Evolutionary conservation across 2,329 filamentous ascomycete genomes (phyloP).

Genomic region (Pseudogymnoascus sp.): DNA sequence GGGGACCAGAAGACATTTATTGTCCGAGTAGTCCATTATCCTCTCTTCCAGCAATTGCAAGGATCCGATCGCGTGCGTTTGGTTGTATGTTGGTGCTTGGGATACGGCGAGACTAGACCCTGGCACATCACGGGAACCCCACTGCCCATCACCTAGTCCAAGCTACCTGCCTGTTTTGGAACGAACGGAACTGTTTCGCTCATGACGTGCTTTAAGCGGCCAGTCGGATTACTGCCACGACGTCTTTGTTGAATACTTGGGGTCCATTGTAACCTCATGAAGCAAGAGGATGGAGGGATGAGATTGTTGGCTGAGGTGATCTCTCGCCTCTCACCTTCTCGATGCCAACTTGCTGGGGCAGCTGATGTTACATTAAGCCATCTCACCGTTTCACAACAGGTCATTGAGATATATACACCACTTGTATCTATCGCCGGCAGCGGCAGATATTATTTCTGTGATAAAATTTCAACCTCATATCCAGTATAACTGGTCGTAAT

Average conservation of each 20-base stretch:
- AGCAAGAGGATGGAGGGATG: background rate
- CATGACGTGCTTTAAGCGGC: background rate
- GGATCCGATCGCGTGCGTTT: background rate
- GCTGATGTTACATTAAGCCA: background rate
- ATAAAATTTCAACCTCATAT: background rate
- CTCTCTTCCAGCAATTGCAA: background rate
- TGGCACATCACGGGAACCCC: background rate
- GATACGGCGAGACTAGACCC: background rate
- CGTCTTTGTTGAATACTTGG: background rate
- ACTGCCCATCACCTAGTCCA: background rate
- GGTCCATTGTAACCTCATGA: background rate
- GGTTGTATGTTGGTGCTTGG: background rate
- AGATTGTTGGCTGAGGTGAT: background rate
- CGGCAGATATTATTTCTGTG: background rate
- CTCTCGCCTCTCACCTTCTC: background rate
- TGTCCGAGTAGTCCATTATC: background rate
- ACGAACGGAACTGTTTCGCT: background rate
- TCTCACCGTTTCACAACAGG: background rate
- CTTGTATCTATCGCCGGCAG: background rate
- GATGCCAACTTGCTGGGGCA: background rate
- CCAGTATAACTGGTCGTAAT: background rate
- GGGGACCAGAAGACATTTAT: background rate
- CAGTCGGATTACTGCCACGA: background rate
- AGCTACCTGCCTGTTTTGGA: background rate
- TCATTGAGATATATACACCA: background rate